Evolutionary conservation across 2,329 filamentous ascomycete genomes (phyloP).

Genomic region (Pseudonectria buxi): DNA sequence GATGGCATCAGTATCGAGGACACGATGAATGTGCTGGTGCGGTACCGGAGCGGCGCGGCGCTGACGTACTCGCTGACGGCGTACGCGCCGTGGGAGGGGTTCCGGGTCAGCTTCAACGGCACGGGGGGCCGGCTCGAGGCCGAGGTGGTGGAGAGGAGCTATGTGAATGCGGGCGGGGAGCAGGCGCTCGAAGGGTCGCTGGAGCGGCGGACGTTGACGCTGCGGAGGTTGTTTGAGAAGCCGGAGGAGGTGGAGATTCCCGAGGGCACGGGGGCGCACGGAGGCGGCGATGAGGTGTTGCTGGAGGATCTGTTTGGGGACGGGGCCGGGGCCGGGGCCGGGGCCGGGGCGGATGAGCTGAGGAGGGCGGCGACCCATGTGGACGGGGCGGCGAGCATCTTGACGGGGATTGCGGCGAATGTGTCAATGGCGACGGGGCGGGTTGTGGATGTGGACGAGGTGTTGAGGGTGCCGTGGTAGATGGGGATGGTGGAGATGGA

Average conservation of each 20-base stretch:
- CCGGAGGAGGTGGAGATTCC: slow-evolving; percentile 48
- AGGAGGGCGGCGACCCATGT: slow-evolving; percentile 49
- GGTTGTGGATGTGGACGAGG: slow-evolving; percentile 49
- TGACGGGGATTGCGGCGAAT: slow-evolving; percentile 55
- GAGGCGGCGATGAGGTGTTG: slow-evolving; percentile 52
- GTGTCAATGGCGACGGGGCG: slow-evolving; percentile 50
- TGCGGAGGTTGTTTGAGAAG: slow-evolving; percentile 50
- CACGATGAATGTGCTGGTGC: slow-evolving; percentile 54
- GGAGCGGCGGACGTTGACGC: slow-evolving; percentile 40
- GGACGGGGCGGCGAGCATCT: slow-evolving; percentile 51
- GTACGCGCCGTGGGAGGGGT: slow-evolving; percentile 58
- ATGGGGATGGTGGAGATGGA: background rate
- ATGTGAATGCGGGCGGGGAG: slow-evolving; percentile 54
- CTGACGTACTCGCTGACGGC: slow-evolving; percentile 54
- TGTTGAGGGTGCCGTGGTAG: slow-evolving; percentile 25
- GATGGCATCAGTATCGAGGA: slow-evolving; percentile 61
- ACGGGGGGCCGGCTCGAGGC: slow-evolving; percentile 53
- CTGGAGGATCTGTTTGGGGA: slow-evolving; percentile 50
- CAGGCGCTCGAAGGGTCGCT: slow-evolving; percentile 48
- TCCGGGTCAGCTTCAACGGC: slow-evolving; percentile 51
- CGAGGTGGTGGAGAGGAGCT: slow-evolving; percentile 56
- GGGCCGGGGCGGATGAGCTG: slow-evolving; percentile 44
- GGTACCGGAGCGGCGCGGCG: slow-evolving; percentile 49
- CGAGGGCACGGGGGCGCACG: slow-evolving; percentile 48
- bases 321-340: slow-evolving; percentile 7